Conservation (phyloP, 345 rosid genomes). For the Sapria himalayana region DNA sequence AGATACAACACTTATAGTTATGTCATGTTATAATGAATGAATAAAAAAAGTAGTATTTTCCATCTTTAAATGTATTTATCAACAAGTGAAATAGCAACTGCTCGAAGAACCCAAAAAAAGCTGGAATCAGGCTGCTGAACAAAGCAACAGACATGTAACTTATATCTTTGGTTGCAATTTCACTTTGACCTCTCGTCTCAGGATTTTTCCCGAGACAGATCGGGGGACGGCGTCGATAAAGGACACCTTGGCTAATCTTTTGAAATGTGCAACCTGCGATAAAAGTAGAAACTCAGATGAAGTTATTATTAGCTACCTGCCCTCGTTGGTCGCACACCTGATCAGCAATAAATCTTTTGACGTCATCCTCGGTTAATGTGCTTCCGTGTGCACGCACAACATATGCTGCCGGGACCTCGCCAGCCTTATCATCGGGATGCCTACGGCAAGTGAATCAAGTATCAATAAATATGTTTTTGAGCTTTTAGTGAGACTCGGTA, state of each 20-base stretch:
- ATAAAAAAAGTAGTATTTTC: too few relatives aligned
- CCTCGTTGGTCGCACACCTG: slow-evolving; percentile 20
- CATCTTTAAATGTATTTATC: too few relatives aligned
- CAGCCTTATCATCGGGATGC: slow-evolving; percentile 80
- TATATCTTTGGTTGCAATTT: slow-evolving; percentile 49
- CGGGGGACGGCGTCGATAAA: slow-evolving; percentile 49
- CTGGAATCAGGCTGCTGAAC: too few relatives aligned
- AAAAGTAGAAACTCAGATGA: not conserved
- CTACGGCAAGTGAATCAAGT: slow-evolving; percentile 13
- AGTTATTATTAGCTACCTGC: not conserved
- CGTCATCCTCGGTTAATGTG: slow-evolving; percentile 41
- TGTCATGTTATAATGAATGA: too few relatives aligned
- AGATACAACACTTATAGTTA: too few relatives aligned
- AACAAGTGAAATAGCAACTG: too few relatives aligned
- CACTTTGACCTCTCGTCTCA: slow-evolving; percentile 54
- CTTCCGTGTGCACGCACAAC: slow-evolving; percentile 50
- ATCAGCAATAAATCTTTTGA: slow-evolving; percentile 45
- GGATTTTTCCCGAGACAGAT: slow-evolving; percentile 69
- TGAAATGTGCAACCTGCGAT: slow-evolving; percentile 67
- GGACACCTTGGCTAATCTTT: slow-evolving; percentile 44
- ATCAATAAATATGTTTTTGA: too few relatives aligned
- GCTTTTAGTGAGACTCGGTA: too few relatives aligned
- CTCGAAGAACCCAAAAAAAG: too few relatives aligned
- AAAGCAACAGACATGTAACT: slow-evolving; percentile 2
- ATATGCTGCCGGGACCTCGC: slow-evolving; percentile 79